Base-by-base conservation (phyloP, 1,284 basidiomycete genomes). In the Spongispora temasekensis region DNA sequence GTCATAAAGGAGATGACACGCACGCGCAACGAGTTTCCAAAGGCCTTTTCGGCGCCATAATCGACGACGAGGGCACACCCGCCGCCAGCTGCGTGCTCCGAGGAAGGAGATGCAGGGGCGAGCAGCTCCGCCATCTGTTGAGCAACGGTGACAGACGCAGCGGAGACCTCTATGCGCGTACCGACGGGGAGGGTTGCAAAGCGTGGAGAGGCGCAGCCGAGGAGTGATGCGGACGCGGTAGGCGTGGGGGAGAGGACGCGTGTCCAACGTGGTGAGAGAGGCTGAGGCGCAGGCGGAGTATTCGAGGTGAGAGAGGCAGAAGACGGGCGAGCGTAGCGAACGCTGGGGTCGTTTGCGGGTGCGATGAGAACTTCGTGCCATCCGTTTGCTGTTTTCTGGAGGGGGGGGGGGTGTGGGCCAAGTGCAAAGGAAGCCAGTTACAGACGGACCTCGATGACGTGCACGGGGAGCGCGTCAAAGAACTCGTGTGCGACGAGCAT, bases 401-500 rank as follows among this genome's bases (percentile, higher is more conserved):
- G 23, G 21, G n/a, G 10, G 4, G 23, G n/a, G 23, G 8, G 23
- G 27, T 48, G 15, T 0, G 27, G 25, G 17, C 13, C 19, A 9
- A 21, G 37, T n/a, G 23, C 4, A 9, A 19, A 7, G 34, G 6
- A n/a, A 25, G 5, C 3, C 27, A 52, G 1, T 6, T 4, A 32
- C 19, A 13, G 7, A 71, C 78, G 15, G 66, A 94, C 94, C 80
- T 97, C 89, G 52, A 99, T 81, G 32, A 97, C 79, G 74, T 98
- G 93, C 54, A 98, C 89, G 0, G 97, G 97, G 54, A 99, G 81
- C 0, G 97, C 97, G 71, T 99, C 97, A 65, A 99, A 98, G 77
- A 99, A 98, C 72, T 99, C 97, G 74, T 99, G 97, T 1, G 97
- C 97, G 8, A 98, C 78, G 23, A 97, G 75, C 79, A 98, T 88